A percentile compares a stretch with the other conserved stretches of the same genome.
Evolutionary conservation across 768 basidiomycete species (phyloP).

Genomic region (Russula sp.): DNA sequence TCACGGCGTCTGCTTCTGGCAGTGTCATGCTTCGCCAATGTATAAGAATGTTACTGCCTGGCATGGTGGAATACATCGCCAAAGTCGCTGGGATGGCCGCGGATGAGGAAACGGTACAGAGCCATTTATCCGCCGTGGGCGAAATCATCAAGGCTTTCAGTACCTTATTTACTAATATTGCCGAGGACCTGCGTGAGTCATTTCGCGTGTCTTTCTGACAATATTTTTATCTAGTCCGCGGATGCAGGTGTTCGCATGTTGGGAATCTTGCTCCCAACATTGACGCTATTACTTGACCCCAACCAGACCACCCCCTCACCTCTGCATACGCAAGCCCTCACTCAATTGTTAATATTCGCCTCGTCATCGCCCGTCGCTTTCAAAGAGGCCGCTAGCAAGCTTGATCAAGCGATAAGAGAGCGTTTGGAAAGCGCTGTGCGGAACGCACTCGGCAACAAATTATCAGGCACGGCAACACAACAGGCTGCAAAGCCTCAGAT

Average conservation of each 20-base stretch:
- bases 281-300: constrained; percentile 21
- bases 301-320: constrained; percentile 3
- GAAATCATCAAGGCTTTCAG: constrained; percentile 79
- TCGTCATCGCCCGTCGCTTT: constrained; percentile 20
- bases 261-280: constrained; percentile 17
- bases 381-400: constrained; percentile 20
- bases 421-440: constrained; percentile 19
- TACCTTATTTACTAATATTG: constrained; percentile 12
- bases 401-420: constrained; percentile 17
- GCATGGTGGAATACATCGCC: constrained; percentile 73
- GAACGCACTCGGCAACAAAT: constrained; percentile 13
- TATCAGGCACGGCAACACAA: neutral
- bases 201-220: neutral
- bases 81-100: constrained; percentile 55
- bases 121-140: constrained; percentile 53
- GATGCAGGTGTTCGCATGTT: constrained; percentile 16
- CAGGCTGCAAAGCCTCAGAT: constrained; percentile 19
- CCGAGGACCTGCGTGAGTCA: constrained; percentile 21
- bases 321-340: constrained; percentile 20
- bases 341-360: constrained; percentile 19
- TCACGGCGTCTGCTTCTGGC: constrained; percentile 60
- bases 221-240: neutral
- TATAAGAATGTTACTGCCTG: constrained; percentile 64
- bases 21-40: constrained; percentile 65
- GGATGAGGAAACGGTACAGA: constrained; percentile 48